Base-by-base conservation (phyloP, 345 rosid genomes). In the Melaleuca alternifolia region DNA sequence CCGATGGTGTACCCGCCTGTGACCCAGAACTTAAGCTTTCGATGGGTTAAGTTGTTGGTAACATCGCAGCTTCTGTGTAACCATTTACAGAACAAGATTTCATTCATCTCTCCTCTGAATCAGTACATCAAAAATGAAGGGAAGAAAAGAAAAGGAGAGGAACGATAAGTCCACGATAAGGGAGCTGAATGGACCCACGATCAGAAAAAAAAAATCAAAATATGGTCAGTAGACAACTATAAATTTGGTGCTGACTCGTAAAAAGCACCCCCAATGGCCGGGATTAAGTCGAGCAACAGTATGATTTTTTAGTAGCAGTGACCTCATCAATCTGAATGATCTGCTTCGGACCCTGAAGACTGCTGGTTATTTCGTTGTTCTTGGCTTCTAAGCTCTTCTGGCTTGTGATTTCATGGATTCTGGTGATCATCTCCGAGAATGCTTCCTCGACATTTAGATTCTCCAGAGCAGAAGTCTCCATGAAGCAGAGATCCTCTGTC, bases 401-500 rank as follows among this genome's bases (percentile, higher is more conserved):
- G 61, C 83, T 91, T 7, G 92, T 91, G 59, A 89, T 89, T 44
- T 91, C 89, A 76, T 94, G 92, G 81, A 96, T 95, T 81, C 89
- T 89, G 11, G 88, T 87, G 84, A 95, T 94, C 96, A 96, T 93
- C 84, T 89, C 91, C 46, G 92, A 21, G 86, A 96, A 95, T 11
- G 99, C 96, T 85, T 92, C 96, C 53, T 95, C 96, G 0, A 96
- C 98, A 57, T 95, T 95, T 84, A 92, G 62, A 82, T 95, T 95
- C 77, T 95, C 93, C 87, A 93, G 65, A 7, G 98, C 99, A 8
- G 98, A 96, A 6, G 98, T 96, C 85, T 96, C 97, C 88, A 93
- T 90, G 91, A 96, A 96, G 88, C 91, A 95, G 5, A 95, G 86
- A 48, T 92, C 90, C 84, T 96, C 96, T 10, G 83, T 30, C 87